Conservation (phyloP, 352 stramenopile genomes). For the Pythium dissotocum region DNA sequence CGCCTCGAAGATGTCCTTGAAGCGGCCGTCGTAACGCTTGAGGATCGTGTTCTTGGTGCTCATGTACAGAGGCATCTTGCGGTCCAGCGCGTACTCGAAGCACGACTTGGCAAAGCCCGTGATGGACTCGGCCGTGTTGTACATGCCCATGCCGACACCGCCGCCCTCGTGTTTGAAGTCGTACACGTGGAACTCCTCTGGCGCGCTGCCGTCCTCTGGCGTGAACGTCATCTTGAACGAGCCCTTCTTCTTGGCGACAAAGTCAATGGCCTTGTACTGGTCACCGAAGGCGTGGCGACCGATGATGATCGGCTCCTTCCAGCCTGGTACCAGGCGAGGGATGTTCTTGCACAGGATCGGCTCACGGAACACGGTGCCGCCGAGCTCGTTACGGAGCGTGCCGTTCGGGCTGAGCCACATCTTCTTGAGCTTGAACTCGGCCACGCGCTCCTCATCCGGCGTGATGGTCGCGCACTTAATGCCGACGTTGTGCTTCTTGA, state of each 20-base stretch:
- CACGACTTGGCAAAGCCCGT: conserved; percentile 63
- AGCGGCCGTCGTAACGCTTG: conserved; percentile 85
- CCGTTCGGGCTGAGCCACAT: conserved; percentile 87
- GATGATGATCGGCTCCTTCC: conserved; percentile 88
- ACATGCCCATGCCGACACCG: conserved; percentile 88
- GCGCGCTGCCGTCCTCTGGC: conserved; percentile 48
- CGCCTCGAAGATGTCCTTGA: conserved; percentile 89
- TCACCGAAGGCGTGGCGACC: conserved; percentile 88
- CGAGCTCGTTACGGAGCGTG: conserved; percentile 84
- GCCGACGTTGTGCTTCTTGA: conserved; percentile 77
- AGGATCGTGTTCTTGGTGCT: conserved; percentile 93
- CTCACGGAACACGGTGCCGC: conserved; percentile 89
- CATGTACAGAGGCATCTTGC: conserved; percentile 80
- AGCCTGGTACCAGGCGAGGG: conserved; percentile 82
- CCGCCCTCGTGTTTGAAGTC: conserved; percentile 69
- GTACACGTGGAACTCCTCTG: conserved; percentile 76
- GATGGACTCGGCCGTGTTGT: conserved; percentile 89
- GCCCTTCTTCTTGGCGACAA: conserved; percentile 64
- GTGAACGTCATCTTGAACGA: conserved; percentile 85
- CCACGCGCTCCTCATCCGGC: conserved; percentile 79
- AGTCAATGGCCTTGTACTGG: conserved; percentile 88
- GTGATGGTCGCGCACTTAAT: conserved; percentile 92
- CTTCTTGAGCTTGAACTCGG: conserved; percentile 85
- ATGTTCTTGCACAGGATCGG: conserved; percentile 88
- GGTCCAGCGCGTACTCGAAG: conserved; percentile 63